phyloP scores from a whole-genome alignment of 345 rosid genomes.

The Pelargonium nanum region DNA sequence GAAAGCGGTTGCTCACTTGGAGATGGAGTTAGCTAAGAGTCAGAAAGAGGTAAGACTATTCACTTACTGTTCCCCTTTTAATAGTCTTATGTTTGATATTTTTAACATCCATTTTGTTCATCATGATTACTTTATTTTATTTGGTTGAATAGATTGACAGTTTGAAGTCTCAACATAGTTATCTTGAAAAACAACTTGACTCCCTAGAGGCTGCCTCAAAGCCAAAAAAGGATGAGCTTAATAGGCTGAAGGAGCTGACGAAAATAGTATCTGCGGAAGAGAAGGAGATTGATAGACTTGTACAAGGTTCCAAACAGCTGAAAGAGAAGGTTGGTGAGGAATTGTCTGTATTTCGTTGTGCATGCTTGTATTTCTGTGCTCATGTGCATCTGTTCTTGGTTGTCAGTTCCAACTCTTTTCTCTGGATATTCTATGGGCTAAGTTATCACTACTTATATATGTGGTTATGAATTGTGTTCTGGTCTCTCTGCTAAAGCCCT shows the following conservation, averaged over 20 bases:
- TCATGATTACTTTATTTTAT: conserved; percentile 11
- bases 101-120: conserved; percentile 11
- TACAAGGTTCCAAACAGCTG: conserved; percentile 59
- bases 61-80: neutral
- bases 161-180: conserved; percentile 55
- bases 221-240: conserved; percentile 65
- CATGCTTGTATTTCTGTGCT: neutral
- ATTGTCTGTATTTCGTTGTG: neutral
- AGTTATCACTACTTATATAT: too few relatives aligned
- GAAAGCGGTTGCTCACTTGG: conserved; percentile 43
- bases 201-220: conserved; percentile 70
- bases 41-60: conserved; percentile 57
- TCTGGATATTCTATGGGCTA: neutral
- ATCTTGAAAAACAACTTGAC: conserved; percentile 68
- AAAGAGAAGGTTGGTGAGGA: conserved; percentile 53
- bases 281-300: conserved; percentile 55
- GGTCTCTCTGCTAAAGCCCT: neutral
- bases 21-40: conserved; percentile 85
- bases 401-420: neutral
- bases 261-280: conserved; percentile 48
- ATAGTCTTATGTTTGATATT: conserved; percentile 5
- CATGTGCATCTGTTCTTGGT: neutral
- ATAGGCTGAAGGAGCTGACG: conserved; percentile 56
- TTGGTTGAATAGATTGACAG: conserved; percentile 53
- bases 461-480: conserved; percentile 4